Evolutionary conservation across 345 rosid species (phyloP).

Genomic region (Hibiscus tridactylites): DNA sequence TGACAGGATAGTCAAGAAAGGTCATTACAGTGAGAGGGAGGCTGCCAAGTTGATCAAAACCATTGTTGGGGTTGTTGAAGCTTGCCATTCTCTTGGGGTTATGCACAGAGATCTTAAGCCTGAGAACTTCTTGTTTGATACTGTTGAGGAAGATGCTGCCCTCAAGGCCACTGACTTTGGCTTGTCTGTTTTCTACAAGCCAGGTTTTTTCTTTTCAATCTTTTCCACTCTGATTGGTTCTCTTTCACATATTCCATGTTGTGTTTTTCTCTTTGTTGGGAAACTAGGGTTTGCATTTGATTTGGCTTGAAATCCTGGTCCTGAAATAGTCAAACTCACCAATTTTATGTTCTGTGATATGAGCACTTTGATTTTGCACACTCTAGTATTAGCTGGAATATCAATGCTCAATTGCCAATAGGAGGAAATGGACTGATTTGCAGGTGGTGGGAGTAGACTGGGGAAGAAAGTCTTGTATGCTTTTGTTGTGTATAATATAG

Average conservation of each 20-base stretch:
- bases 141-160: conserved; percentile 61
- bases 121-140: conserved; percentile 61
- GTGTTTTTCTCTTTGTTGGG: neutral
- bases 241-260: neutral
- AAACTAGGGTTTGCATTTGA: neutral
- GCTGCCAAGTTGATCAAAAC: conserved; percentile 69
- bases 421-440: neutral
- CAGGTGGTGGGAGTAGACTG: neutral
- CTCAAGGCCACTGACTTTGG: conserved; percentile 82
- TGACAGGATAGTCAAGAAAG: conserved; percentile 60
- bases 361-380: neutral
- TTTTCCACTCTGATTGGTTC: neutral
- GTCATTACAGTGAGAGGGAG: conserved; percentile 68
- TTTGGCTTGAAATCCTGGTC: neutral
- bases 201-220: conserved; percentile 32
- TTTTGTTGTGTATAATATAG: too few relatives aligned
- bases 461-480: neutral
- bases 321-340: neutral
- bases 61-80: conserved; percentile 63
- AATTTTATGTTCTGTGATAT: too few relatives aligned
- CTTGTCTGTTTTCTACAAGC: conserved; percentile 62
- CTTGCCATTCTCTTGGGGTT: conserved; percentile 77
- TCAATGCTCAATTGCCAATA: too few relatives aligned
- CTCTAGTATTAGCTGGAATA: neutral
- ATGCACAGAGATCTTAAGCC: conserved; percentile 78